A percentile compares a stretch with the other conserved stretches of the same genome.
phyloP scores from a whole-genome alignment of 352 stramenopile genomes.

The Pythium dissimile region DNA sequence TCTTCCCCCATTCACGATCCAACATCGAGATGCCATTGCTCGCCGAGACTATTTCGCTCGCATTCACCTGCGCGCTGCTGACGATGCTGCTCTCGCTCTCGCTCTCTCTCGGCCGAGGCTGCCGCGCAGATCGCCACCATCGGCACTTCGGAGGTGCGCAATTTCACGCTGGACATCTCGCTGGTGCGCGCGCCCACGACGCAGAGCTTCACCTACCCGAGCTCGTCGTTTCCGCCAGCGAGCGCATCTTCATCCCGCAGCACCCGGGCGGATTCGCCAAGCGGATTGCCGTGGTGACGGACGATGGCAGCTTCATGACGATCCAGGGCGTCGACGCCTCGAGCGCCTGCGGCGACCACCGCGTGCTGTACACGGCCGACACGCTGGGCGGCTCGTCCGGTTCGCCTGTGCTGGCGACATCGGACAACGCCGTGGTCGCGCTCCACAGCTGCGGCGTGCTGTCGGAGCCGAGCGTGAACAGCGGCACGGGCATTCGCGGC shows the following conservation, averaged over 20 bases:
- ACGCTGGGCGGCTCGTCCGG: constrained; percentile 20
- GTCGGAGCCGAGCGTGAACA: constrained; percentile 12
- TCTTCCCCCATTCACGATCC: not conserved
- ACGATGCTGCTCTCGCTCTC: not conserved
- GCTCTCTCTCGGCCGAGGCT: not conserved
- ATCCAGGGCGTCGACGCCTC: constrained; percentile 11
- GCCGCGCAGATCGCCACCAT: constrained; percentile 4
- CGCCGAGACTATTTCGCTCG: not conserved
- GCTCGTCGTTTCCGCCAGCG: constrained; percentile 17
- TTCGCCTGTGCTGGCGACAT: constrained; percentile 6
- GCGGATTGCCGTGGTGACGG: constrained; percentile 33
- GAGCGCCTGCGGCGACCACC: constrained; percentile 13
- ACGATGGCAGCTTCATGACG: constrained; percentile 15
- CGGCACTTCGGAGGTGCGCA: constrained; percentile 1
- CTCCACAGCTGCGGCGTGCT: constrained; percentile 23
- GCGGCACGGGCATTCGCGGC: constrained; percentile 9
- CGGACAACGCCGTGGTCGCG: constrained; percentile 17
- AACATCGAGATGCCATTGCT: constrained; percentile 1
- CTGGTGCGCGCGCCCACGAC: not conserved
- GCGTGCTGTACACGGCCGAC: constrained; percentile 21
- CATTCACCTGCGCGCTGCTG: not conserved
- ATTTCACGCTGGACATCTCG: constrained; percentile 1
- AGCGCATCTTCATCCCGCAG: constrained; percentile 55
- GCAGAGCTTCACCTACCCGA: constrained; percentile 4
- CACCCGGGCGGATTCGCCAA: constrained; percentile 61